Conservation (phyloP, 345 rosid species). For the Aethionema arabicum region DNA sequence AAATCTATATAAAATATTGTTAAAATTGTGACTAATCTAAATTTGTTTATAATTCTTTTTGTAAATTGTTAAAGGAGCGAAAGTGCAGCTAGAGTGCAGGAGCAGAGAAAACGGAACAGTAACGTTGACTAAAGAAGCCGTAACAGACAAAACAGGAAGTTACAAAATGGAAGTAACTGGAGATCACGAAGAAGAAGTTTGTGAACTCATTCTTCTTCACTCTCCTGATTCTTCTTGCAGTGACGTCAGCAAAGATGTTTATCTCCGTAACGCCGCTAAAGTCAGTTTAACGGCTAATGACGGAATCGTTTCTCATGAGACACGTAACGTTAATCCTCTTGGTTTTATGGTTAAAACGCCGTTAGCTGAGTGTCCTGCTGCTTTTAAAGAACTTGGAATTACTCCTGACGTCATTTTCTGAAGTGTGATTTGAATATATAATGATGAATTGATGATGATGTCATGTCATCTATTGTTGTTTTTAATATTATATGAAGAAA, state of each 20-base stretch:
- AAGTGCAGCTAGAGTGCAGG: conserved; percentile 60
- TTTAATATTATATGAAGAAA: not conserved
- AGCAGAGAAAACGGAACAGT: conserved; percentile 37
- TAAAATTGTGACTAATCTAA: too few relatives aligned
- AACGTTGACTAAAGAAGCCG: conserved; percentile 40
- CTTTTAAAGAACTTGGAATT: conserved; percentile 58
- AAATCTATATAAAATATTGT: too few relatives aligned
- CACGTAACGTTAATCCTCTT: conserved; percentile 56
- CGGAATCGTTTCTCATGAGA: conserved; percentile 43
- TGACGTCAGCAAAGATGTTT: conserved; percentile 39
- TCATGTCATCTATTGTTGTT: conserved; percentile 2
- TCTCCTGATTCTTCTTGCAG: conserved; percentile 47
- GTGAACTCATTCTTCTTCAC: conserved; percentile 43
- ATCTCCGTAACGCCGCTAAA: conserved; percentile 43
- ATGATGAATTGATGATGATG: conserved; percentile 3
- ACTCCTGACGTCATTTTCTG: conserved; percentile 30
- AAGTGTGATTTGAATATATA: too few relatives aligned
- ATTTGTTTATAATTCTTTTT: not conserved
- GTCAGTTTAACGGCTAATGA: conserved; percentile 47
- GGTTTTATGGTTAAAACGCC: conserved; percentile 53
- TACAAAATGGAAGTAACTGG: conserved; percentile 50
- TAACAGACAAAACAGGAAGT: conserved; percentile 41
- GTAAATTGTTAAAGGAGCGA: conserved; percentile 43
- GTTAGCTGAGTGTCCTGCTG: conserved; percentile 44
- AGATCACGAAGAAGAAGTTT: conserved; percentile 65